These are phyloP conservation scores for Trichoderma citrinoviride DNA, from an alignment of 2,329 filamentous ascomycete species.

Conservation along the genomic window DNA sequence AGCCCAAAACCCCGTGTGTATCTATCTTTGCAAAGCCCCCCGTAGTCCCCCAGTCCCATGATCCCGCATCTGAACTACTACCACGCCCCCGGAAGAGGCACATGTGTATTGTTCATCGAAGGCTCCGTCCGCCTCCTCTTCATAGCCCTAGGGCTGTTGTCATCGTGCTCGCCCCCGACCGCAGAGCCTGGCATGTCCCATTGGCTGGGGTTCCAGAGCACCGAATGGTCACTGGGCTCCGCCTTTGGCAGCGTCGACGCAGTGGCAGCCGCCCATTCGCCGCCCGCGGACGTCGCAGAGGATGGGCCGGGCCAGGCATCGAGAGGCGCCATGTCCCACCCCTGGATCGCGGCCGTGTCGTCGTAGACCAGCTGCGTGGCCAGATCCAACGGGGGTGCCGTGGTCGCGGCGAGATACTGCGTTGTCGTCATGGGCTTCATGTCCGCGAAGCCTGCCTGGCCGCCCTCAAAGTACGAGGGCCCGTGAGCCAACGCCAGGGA, in stretches of 20 bases:
- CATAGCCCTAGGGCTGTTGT: slow-evolving; percentile 38
- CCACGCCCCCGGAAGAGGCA: slow-evolving; percentile 30
- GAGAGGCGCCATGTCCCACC: slow-evolving; percentile 40
- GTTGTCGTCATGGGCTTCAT: slow-evolving; percentile 37
- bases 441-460: slow-evolving; percentile 34
- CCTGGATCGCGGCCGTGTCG: slow-evolving; percentile 34
- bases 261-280: slow-evolving; percentile 34
- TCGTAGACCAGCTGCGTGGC: slow-evolving; percentile 38
- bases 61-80: no score
- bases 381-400: slow-evolving; percentile 34
- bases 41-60: no score
- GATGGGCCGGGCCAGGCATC: slow-evolving; percentile 36
- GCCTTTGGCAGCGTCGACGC: slow-evolving; percentile 30
- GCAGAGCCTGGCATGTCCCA: slow-evolving; percentile 36
- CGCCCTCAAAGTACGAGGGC: slow-evolving; percentile 36
- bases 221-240: slow-evolving; percentile 32
- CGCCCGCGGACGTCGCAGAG: slow-evolving; percentile 28
- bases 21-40: no score
- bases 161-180: slow-evolving; percentile 32
- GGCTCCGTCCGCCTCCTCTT: slow-evolving; percentile 37
- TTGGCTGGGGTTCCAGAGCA: slow-evolving; percentile 38
- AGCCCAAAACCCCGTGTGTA: no score
- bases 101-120: slow-evolving; percentile 33
- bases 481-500: slow-evolving; percentile 28
- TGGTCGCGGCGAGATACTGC: slow-evolving; percentile 31